phyloP scores from a whole-genome alignment of 2,329 filamentous ascomycete species.

The Exophiala mesophila region DNA sequence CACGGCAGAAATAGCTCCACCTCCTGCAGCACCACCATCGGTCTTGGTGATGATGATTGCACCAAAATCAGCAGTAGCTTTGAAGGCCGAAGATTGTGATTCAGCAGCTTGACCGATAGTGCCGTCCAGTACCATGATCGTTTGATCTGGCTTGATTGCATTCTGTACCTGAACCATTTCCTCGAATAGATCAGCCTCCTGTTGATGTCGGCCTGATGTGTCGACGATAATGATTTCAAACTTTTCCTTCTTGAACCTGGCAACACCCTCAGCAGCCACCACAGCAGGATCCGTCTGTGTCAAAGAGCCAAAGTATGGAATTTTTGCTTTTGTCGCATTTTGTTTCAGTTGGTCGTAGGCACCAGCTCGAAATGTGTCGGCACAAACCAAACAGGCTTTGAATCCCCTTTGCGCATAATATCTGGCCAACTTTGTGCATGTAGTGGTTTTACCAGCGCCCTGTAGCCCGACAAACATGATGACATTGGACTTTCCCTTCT shows the following conservation, averaged over 20 bases:
- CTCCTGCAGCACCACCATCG: conserved; percentile 89
- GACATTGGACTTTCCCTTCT: conserved; percentile 92
- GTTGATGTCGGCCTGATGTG: conserved; percentile 88
- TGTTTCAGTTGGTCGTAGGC: conserved; percentile 98
- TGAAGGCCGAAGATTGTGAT: conserved; percentile 91
- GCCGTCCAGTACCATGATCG: conserved; percentile 95
- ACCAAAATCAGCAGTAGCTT: conserved; percentile 92
- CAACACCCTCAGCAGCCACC: conserved; percentile 90
- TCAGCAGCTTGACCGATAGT: conserved; percentile 96
- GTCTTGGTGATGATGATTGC: conserved; percentile 99
- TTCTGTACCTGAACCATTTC: conserved; percentile 97
- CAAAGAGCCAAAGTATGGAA: conserved; percentile 94
- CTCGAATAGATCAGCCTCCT: conserved; percentile 90
- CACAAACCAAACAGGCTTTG: conserved; percentile 89
- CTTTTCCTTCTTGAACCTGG: conserved; percentile 97
- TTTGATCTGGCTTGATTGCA: conserved; percentile 88
- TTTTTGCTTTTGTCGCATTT: conserved; percentile 98
- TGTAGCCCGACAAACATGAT: conserved; percentile 99
- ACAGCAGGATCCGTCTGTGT: conserved; percentile 94
- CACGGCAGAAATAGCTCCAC: conserved; percentile 95
- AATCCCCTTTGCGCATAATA: conserved; percentile 94
- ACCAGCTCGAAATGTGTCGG: conserved; percentile 96
- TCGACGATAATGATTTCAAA: conserved; percentile 99
- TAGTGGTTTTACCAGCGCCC: conserved; percentile 95
- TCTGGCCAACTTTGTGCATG: conserved; percentile 91